phyloP scores from a whole-genome alignment of 129 eudicot species.

The Scalesia atractyloides region DNA sequence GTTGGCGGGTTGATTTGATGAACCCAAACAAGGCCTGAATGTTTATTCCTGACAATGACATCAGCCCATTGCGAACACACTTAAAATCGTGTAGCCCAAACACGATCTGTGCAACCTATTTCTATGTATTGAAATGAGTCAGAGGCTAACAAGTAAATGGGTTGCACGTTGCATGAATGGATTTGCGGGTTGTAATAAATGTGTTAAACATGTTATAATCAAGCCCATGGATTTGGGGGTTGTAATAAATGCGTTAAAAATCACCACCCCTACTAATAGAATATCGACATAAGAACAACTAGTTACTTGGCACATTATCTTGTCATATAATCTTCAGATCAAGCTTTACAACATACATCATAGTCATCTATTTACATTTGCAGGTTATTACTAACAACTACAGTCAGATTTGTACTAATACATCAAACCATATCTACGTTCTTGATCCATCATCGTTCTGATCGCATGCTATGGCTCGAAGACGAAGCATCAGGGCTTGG shows the following conservation, averaged over 20 bases:
- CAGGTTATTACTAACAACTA: not conserved
- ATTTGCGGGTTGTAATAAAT: not conserved
- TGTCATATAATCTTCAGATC: conserved; percentile 11
- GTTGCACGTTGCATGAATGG: too few relatives aligned
- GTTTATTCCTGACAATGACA: not conserved
- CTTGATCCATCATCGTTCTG: conserved; percentile 19
- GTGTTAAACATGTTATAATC: not conserved
- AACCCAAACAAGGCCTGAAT: not conserved
- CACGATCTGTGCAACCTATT: not conserved
- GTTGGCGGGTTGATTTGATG: not conserved
- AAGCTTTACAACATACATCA: conserved; percentile 13
- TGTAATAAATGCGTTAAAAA: not conserved
- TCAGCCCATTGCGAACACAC: not conserved
- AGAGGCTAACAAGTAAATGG: too few relatives aligned
- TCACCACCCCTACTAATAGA: not conserved
- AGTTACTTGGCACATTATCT: conserved; percentile 11
- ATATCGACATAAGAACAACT: not conserved
- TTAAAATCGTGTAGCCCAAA: not conserved
- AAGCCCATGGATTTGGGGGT: too few relatives aligned
- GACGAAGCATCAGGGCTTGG: conserved; percentile 39
- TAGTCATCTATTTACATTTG: conserved; percentile 23
- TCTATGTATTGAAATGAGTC: too few relatives aligned
- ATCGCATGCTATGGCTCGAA: conserved; percentile 9
- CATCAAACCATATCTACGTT: conserved; percentile 3
- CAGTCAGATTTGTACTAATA: conserved; percentile 2